Percentiles rank a stretch among this genome's conserved stretches.
Evolutionary conservation across 148 eudicot genomes (phyloP).

Genomic region (Bassia scoparia): DNA sequence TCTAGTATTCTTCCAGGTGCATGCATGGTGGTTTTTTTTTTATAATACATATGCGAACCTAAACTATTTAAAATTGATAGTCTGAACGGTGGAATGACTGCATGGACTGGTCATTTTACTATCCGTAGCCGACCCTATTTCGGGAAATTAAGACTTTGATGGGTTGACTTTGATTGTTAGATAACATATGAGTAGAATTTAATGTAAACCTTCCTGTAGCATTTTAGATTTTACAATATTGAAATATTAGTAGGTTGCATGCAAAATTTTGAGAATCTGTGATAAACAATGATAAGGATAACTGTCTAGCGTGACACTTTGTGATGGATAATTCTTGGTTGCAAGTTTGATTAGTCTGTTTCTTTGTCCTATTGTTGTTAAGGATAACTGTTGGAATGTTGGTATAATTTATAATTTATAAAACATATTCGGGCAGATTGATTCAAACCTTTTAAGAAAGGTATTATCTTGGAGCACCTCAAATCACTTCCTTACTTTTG

Average conservation of each 20-base stretch:
- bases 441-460: slow-evolving; percentile 56
- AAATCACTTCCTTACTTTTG: slow-evolving; percentile 64
- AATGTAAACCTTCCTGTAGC: too few relatives aligned
- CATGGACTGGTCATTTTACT: too few relatives aligned
- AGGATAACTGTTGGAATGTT: background rate
- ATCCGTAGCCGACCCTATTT: too few relatives aligned
- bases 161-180: too few relatives aligned
- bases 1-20: background rate
- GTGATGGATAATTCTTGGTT: background rate
- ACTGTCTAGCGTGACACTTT: background rate
- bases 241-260: too few relatives aligned
- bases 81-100: too few relatives aligned
- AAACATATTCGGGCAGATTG: slow-evolving; percentile 60
- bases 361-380: background rate
- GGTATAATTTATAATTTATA: too few relatives aligned
- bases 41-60: background rate
- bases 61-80: background rate
- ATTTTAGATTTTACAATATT: too few relatives aligned
- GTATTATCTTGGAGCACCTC: slow-evolving; percentile 59
- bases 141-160: too few relatives aligned
- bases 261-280: background rate
- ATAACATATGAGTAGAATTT: background rate
- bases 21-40: background rate
- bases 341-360: background rate
- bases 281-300: background rate